Evolutionary conservation across 2,329 filamentous ascomycete genomes (phyloP).

Genomic region (Penicillium sp.): DNA sequence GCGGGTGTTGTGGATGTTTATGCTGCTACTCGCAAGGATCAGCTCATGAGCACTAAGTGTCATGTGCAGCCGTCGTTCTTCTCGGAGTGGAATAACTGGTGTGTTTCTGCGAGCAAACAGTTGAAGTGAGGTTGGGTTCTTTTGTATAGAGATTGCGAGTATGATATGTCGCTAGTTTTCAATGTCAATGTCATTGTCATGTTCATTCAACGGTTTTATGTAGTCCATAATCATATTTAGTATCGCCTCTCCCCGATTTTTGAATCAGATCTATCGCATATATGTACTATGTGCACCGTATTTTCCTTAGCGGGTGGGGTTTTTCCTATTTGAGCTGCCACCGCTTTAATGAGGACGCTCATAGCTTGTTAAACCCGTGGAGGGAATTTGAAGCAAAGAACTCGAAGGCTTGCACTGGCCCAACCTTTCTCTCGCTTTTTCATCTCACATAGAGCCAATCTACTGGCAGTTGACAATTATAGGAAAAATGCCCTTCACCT

Average conservation of each 20-base stretch:
- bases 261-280: too few species aligned
- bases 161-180: not conserved
- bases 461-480: too few species aligned
- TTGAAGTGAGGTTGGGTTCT: slow-evolving; percentile 28
- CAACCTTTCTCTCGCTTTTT: too few species aligned
- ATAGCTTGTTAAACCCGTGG: too few species aligned
- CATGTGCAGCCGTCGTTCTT: slow-evolving; percentile 67
- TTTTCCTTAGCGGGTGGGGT: too few species aligned
- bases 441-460: too few species aligned
- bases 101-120: slow-evolving; percentile 47
- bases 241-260: not conserved
- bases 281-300: too few species aligned
- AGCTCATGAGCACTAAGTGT: slow-evolving; percentile 57
- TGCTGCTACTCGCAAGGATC: slow-evolving; percentile 59
- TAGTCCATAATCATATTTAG: not conserved
- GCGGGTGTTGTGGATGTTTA: slow-evolving; percentile 64
- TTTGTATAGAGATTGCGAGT: slow-evolving; percentile 1
- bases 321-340: too few species aligned
- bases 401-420: too few species aligned
- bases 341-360: too few species aligned
- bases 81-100: slow-evolving; percentile 74
- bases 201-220: not conserved
- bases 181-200: slow-evolving; percentile 7
- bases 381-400: too few species aligned
- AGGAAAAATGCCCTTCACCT: too few species aligned